phyloP scores from a whole-genome alignment of 345 rosid genomes.

The Eucalyptus polybractea region DNA sequence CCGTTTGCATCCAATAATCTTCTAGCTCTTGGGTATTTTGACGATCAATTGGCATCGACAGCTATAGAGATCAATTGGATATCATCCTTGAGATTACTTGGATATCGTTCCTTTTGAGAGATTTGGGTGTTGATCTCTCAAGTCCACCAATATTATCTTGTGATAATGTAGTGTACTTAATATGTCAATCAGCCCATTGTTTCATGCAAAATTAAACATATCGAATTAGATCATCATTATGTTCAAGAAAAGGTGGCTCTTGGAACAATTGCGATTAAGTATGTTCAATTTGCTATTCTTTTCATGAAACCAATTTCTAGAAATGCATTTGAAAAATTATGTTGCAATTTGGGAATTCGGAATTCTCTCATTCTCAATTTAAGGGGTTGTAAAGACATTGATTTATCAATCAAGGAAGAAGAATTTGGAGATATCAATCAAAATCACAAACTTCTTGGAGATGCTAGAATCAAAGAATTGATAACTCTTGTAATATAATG shows the following conservation, averaged over 20 bases:
- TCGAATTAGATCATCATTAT: neutral
- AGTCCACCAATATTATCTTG: neutral
- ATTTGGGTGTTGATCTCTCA: neutral
- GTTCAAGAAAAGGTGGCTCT: too few relatives aligned
- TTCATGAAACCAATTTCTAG: neutral
- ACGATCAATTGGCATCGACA: neutral
- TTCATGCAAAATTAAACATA: neutral
- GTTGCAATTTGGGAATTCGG: neutral
- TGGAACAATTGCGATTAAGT: too few relatives aligned
- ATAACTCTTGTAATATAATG: neutral
- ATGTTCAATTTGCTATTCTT: too few relatives aligned
- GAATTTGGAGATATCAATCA: neutral
- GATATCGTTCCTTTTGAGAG: neutral
- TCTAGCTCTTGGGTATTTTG: too few relatives aligned
- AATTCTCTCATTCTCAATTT: neutral
- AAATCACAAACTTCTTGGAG: neutral
- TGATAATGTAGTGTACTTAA: neutral
- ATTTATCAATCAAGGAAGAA: neutral
- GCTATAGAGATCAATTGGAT: neutral
- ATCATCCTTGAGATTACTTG: neutral
- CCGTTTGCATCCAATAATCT: too few relatives aligned
- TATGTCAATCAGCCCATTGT: neutral
- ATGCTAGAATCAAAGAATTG: neutral
- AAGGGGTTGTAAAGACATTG: neutral
- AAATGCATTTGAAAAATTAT: neutral